Evolutionary conservation across 352 stramenopile genomes (phyloP).

Genomic region (Elongisporangium senticosum): DNA sequence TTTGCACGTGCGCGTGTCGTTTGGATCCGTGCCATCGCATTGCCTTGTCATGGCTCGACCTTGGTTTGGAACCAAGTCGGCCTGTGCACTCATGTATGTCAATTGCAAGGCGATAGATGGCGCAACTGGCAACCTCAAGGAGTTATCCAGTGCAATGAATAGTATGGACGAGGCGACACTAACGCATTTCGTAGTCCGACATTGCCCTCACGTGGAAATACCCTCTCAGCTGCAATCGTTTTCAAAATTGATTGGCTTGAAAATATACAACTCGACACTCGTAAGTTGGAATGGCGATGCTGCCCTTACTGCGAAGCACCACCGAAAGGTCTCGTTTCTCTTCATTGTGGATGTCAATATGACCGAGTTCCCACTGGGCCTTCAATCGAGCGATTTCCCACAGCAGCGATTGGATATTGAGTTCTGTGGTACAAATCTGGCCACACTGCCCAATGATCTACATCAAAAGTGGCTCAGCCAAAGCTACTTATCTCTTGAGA

Average conservation of each 20-base stretch:
- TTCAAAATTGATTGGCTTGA: slow-evolving; percentile 18
- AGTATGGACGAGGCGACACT: background rate
- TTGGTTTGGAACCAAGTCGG: background rate
- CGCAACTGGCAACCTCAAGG: background rate
- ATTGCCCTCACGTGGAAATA: slow-evolving; percentile 26
- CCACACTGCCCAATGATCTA: slow-evolving; percentile 22
- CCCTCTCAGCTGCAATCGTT: slow-evolving; percentile 18
- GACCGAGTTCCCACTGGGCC: slow-evolving; percentile 21
- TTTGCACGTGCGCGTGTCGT: background rate
- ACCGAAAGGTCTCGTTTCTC: slow-evolving; percentile 19
- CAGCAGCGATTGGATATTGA: slow-evolving; percentile 26
- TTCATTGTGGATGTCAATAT: slow-evolving; percentile 29
- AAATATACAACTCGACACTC: slow-evolving; percentile 38
- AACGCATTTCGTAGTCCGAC: slow-evolving; percentile 18
- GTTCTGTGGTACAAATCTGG: slow-evolving; percentile 32
- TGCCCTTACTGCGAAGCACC: slow-evolving; percentile 14
- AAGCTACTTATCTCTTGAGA: slow-evolving; percentile 12
- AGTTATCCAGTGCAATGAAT: background rate
- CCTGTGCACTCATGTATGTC: background rate
- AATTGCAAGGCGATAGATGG: background rate
- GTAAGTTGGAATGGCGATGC: slow-evolving; percentile 15
- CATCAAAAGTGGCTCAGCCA: slow-evolving; percentile 17
- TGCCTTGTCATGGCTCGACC: background rate
- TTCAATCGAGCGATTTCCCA: slow-evolving; percentile 34
- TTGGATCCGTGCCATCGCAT: background rate